Evolutionary conservation across 106 monocot genomes (phyloP), one percentile per base, ranked within the genome.

Genomic region (Narthecium ossifragum): DNA sequence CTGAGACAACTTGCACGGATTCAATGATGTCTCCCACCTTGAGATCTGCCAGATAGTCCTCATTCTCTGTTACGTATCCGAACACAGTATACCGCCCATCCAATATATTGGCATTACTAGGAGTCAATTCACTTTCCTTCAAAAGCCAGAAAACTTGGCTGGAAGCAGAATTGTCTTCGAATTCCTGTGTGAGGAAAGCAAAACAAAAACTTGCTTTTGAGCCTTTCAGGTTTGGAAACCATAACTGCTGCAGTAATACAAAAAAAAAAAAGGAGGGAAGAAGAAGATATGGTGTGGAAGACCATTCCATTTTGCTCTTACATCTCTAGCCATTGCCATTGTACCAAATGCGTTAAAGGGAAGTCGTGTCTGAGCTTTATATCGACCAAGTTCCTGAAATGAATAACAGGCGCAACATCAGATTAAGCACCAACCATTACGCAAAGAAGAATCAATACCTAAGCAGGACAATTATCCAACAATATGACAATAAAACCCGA

Each of bases 321-420:
- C 96, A 23, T 90, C 90, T 77, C 90, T 90, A 30, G 90, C 96
- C 90, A 90, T 98, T 31, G 90, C 90, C 86, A 98, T 90, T 3
- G 90, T 90, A 52, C 94, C 90, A 74, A 96, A 96, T 62, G 94
- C 94, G 66, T 96, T 96, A 51, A 96, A 96, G 40, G 94, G 94
- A 71, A 96, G 94, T 15, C 73, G 74, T 69, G 96, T 90, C 77
- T 98, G 96, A 56, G 86, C 90, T 69, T 90, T 98, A 65, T 98
- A 98, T 34, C 72, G 61, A 17, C 96, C 96, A 51, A 98, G 77
- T 28, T 98, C 96, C 96, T 98, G 71, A 26, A 5, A 22, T 13
- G 12, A 13, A 43, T 43, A 18, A n/a, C n/a, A n/a, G n/a, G n/a
- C n/a, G n/a, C n/a, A n/a, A n/a, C n/a, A n/a, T n/a, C n/a, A n/a